Conservation (phyloP, 768 basidiomycete species). For the Multifurca ochricompacta region DNA sequence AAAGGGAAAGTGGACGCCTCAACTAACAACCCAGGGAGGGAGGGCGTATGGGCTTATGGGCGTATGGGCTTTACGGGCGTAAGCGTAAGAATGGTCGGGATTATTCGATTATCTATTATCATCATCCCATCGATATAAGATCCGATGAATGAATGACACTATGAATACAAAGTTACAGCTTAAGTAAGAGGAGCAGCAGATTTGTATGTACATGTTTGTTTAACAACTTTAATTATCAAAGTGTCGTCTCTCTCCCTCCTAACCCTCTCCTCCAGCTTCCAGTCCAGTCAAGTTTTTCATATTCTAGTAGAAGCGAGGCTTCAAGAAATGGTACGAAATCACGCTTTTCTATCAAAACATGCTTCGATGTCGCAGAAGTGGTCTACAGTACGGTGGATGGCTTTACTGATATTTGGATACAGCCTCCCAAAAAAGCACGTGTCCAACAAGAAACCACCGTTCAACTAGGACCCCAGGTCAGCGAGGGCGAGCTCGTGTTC, state of each 20-base stretch:
- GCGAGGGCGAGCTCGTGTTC: constrained; percentile 94
- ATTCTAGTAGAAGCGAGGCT: background rate
- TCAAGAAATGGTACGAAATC: constrained; percentile 11
- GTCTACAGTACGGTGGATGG: constrained; percentile 40
- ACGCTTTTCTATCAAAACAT: background rate
- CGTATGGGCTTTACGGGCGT: too few relatives aligned
- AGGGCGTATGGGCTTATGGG: too few relatives aligned
- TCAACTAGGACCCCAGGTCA: constrained; percentile 90
- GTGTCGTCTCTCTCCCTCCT: background rate
- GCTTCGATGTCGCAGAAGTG: background rate
- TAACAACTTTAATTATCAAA: constrained; percentile 7
- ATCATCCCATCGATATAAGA: too few relatives aligned
- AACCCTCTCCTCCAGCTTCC: background rate
- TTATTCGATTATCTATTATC: too few relatives aligned
- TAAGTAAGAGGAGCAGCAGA: too few relatives aligned
- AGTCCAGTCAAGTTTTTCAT: background rate
- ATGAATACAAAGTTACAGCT: too few relatives aligned
- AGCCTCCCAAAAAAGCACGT: constrained; percentile 83
- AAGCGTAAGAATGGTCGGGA: too few relatives aligned
- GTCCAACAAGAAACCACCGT: constrained; percentile 77
- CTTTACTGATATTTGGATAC: constrained; percentile 44
- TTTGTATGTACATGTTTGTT: constrained; percentile 8
- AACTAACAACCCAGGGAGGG: too few relatives aligned
- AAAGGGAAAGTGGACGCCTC: too few relatives aligned
- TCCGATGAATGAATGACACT: too few relatives aligned